Evolutionary conservation across 2,329 filamentous ascomycete genomes (phyloP).

Genomic region (Gaeumannomyces tritici): DNA sequence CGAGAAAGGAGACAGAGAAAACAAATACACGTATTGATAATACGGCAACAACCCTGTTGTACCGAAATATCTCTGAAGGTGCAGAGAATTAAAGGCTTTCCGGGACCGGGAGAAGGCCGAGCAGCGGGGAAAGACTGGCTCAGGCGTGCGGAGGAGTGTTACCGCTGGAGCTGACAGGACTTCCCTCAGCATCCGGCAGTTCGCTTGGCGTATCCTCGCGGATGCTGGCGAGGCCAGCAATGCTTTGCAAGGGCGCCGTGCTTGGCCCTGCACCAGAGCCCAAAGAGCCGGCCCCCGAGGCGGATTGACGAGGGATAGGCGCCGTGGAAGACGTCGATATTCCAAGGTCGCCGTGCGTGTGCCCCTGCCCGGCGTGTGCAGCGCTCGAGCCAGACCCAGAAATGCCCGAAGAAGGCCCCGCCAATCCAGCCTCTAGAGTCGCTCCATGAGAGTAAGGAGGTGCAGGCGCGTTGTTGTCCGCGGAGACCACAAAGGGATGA

Average conservation of each 20-base stretch:
- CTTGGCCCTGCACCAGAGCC: neutral
- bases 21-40: neutral
- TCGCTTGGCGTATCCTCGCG: neutral
- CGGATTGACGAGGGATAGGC: neutral
- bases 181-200: neutral
- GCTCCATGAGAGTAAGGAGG: neutral
- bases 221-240: neutral
- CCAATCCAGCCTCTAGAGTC: constrained; percentile 1
- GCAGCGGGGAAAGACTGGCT: neutral
- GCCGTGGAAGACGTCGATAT: neutral
- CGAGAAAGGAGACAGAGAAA: neutral
- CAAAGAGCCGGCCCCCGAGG: neutral
- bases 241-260: neutral
- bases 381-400: neutral
- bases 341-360: neutral
- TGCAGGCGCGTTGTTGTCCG: neutral
- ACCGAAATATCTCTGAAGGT: too few relatives aligned
- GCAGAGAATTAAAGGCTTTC: neutral
- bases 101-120: too few relatives aligned
- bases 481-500: neutral
- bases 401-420: neutral
- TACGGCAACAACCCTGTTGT: neutral
- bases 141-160: neutral
- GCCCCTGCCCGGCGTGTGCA: neutral
- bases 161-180: neutral